phyloP scores from a whole-genome alignment of 1,284 basidiomycete genomes.

The Melampsora americana region DNA sequence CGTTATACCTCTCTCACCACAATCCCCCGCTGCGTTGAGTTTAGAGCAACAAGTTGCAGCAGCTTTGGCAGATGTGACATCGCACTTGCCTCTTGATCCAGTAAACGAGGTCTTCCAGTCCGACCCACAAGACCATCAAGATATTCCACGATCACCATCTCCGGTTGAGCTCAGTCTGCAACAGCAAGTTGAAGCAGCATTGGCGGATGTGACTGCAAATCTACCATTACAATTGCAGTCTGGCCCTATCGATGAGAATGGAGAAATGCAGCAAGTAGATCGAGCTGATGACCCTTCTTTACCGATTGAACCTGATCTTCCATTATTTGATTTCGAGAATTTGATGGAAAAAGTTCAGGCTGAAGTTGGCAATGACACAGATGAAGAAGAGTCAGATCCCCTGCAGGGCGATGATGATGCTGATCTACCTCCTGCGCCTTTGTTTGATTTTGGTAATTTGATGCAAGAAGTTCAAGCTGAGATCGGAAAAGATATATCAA shows the following conservation, averaged over 20 bases:
- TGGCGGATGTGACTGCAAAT: constrained; percentile 36
- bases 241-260: not conserved
- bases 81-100: not conserved
- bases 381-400: constrained; percentile 5
- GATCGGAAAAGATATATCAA: constrained; percentile 1
- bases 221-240: constrained; percentile 13
- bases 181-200: constrained; percentile 42
- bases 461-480: constrained; percentile 28
- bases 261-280: constrained; percentile 7
- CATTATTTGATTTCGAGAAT: constrained; percentile 29
- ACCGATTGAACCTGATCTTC: not conserved
- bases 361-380: constrained; percentile 11
- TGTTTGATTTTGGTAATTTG: constrained; percentile 31
- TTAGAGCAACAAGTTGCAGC: not conserved
- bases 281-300: constrained; percentile 11
- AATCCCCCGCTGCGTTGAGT: not conserved
- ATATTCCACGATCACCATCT: not conserved
- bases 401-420: not conserved
- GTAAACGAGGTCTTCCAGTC: not conserved
- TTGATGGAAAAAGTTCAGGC: constrained; percentile 28
- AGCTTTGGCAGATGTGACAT: not conserved
- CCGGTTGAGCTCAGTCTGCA: constrained; percentile 11
- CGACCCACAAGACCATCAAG: not conserved
- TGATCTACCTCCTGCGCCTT: not conserved
- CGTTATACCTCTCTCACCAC: not conserved